Base-by-base conservation (phyloP, 2,329 filamentous ascomycete species). In the Penicillium griseofulvum region DNA sequence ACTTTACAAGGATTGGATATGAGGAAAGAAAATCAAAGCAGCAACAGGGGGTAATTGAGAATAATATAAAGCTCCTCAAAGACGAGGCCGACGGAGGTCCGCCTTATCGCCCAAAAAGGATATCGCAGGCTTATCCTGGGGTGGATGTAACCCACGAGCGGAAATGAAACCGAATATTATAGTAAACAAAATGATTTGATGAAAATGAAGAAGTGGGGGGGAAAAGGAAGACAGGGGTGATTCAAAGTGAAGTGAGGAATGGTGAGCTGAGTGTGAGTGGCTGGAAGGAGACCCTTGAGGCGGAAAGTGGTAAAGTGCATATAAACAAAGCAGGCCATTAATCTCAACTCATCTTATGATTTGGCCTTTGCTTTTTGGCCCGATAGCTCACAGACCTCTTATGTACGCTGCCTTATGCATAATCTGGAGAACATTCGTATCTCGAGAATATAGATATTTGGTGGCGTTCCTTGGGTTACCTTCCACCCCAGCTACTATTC, bases 391-490 rank as follows among this genome's bases (percentile, higher is more conserved):
- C 47, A 26, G 37, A 42, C 37, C 37, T 28, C n/a, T 26, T 7
- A 38, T 28, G 7, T 17, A 19, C 11, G n/a, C 29, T 24, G 2
- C 1, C 10, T 33, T 45, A 37, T 26, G 33, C 7, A 36, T n/a
- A 36, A 16, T 33, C 11, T 4, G 10, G 22, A 36, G 31, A 9
- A 12, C 7, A 9, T 36, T 9, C 19, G 47, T 17, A 38, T 29
- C 41, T 9, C 1, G 24, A 49, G 14, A 10, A 31, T 24, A 6
- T 6, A 26, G 16, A 50, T 24, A 43, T 9, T 49, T 33, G 14
- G 39, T 58, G 49, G 56, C 53, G 56, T 53, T 56, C 14, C 49
- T 58, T 47, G 47, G 53, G 56, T 58, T 58, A 56, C 56, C 24
- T 52, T 37, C 16, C 12, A 42, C 4, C 26, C 31, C 22, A 22